phyloP scores from a whole-genome alignment of 2,329 filamentous ascomycete genomes.

The Arthrobotrys conoides region DNA sequence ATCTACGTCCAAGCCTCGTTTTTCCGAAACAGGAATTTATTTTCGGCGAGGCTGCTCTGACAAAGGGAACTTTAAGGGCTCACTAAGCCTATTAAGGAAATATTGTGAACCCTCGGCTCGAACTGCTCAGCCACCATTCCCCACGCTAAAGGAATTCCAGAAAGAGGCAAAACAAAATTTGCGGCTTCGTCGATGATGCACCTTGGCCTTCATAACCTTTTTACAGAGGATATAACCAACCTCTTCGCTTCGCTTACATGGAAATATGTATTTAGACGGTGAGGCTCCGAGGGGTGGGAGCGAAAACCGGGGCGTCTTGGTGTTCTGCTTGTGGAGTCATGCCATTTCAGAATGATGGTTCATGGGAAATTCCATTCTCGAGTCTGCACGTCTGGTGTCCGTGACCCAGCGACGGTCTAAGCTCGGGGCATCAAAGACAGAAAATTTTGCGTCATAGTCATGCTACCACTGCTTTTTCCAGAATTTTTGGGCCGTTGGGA shows the following conservation, averaged over 20 bases:
- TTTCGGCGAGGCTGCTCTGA: constrained; percentile 33
- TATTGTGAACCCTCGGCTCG: constrained; percentile 43
- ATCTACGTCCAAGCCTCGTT: constrained; percentile 15
- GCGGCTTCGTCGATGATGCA: background rate
- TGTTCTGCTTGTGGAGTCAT: constrained; percentile 27
- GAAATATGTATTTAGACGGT: background rate
- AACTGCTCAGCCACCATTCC: constrained; percentile 45
- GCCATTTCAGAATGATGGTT: constrained; percentile 16
- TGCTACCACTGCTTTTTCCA: constrained; percentile 10
- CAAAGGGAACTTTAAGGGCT: background rate
- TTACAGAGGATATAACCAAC: too few species aligned
- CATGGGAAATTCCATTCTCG: constrained; percentile 24
- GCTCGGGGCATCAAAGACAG: background rate
- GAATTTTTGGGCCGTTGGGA: constrained; percentile 3
- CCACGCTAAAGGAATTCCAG: constrained; percentile 30
- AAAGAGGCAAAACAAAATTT: constrained; percentile 25
- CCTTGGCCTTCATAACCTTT: background rate
- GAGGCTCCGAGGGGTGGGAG: background rate
- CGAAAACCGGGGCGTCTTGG: background rate
- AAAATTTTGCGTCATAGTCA: constrained; percentile 39
- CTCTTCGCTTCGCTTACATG: background rate
- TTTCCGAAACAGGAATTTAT: constrained; percentile 28
- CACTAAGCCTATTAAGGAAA: constrained; percentile 38
- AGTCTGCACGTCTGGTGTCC: background rate
- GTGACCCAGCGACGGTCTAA: background rate